Evolutionary conservation across 148 eudicot genomes (phyloP), one percentile per base, ranked within the genome.

Genomic region (Dysphania ambrosioides): DNA sequence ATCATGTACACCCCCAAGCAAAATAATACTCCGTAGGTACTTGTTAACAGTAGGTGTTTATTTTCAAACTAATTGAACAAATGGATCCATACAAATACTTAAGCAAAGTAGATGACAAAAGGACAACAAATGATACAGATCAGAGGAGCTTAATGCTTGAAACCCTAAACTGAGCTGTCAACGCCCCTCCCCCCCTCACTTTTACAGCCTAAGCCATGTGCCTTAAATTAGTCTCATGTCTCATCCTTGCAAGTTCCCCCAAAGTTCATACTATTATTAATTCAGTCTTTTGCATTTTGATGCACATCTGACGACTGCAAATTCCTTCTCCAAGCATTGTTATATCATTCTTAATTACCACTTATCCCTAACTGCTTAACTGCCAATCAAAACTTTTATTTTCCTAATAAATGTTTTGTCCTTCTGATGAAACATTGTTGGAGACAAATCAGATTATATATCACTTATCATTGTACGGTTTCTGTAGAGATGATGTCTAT

Each of bases 171-270:
- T 60, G 73, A 59, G 77, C 66, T 79, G 77, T 58, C 72, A 41
- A 55, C 57, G 8, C 18, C 56, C 73, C 73, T 65, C 42, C 62
- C 6, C 42, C 62, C 6, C 56, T 65, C 19, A 65, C 67, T 57
- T 57, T 41, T 71, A 18, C 57, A 38, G 73, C 81, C 68, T 66
- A 66, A 66, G 57, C 79, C 81, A 78, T 73, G 81, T 78, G 77
- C 29, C 73, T 66, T n/a, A n/a, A n/a, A n/a, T n/a, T n/a, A n/a
- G n/a, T n/a, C n/a, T n/a, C n/a, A n/a, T 78, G 81, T 78, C 81
- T 78, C 81, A 56, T 56, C 61, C 27, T 77, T 40, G 63, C n/a
- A 77, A 62, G 24, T 77, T 77, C 75, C 80, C 80, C 55, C 41
- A 62, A 70, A 63, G 30, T 68, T 35, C 6, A 30, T 29, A 49